Evolutionary conservation across 441 rosid species (phyloP).

Genomic region (Pelargonium myrrhifolium): DNA sequence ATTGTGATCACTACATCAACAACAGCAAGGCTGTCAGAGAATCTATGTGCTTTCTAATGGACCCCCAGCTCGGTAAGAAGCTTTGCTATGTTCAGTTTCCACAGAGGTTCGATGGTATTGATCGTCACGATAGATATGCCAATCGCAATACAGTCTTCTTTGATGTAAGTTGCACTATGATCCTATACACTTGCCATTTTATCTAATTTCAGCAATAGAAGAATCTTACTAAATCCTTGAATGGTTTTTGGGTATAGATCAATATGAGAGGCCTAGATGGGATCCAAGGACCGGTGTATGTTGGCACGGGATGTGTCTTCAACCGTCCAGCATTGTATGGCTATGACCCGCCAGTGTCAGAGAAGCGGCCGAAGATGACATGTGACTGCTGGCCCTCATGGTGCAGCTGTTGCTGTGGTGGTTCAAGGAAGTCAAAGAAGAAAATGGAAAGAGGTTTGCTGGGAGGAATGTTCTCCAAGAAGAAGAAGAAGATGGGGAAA

Average conservation of each 20-base stretch:
- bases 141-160: slow-evolving; percentile 95
- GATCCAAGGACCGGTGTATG: slow-evolving; percentile 98
- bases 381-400: slow-evolving; percentile 64
- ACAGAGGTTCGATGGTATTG: slow-evolving; percentile 97
- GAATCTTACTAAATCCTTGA: slow-evolving; percentile 11
- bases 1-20: slow-evolving; percentile 97
- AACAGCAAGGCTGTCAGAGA: slow-evolving; percentile 96
- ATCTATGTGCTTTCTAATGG: slow-evolving; percentile 98
- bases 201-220: not conserved
- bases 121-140: slow-evolving; percentile 86
- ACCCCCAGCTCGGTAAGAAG: slow-evolving; percentile 90
- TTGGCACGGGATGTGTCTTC: slow-evolving; percentile 98
- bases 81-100: slow-evolving; percentile 98
- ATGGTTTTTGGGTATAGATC: slow-evolving; percentile 41
- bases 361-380: slow-evolving; percentile 75
- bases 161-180: slow-evolving; percentile 54
- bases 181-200: slow-evolving; percentile 9
- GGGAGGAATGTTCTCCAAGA: slow-evolving; percentile 48
- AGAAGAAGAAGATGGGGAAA: slow-evolving; percentile 69
- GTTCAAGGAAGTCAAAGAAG: slow-evolving; percentile 47
- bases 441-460: slow-evolving; percentile 3
- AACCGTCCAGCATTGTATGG: slow-evolving; percentile 95
- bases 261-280: slow-evolving; percentile 98
- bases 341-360: slow-evolving; percentile 71
- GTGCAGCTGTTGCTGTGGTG: slow-evolving; percentile 45